Evolutionary conservation across 257 asterid species (phyloP), one percentile per base, ranked within the genome.

Genomic region (Nicotiana obtusifolia): DNA sequence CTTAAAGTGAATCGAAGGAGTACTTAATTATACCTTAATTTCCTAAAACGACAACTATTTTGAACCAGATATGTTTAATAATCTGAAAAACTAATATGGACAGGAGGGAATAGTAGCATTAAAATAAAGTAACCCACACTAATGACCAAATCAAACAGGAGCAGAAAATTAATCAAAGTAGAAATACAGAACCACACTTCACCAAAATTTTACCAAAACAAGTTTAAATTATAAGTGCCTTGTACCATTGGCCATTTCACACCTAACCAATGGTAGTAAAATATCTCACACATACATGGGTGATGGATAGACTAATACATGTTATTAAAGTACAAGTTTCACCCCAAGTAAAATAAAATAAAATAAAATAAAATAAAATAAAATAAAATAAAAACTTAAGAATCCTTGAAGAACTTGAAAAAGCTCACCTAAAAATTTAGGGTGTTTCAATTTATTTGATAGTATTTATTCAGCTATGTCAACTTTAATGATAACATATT

Each of bases 1-100:
- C 2, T 1, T 26, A 26, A 26, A 3, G 0, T 30, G 4, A 0
- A 3, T 0, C 0, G 5, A 30, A 3, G 5, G 5, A 8, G 3
- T 8, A 41, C 2, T 41, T 41, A 41, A 41, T 41, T 9, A 41
- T 41, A 8, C 0, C 13, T 41, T 41, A 3, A 8, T 41, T 41
- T 41, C 9, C 13, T 41, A 0, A 8, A 41, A 41, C 3, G 13
- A 9, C 49, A 41, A 9, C 49, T 41, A 9, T 41, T 41, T 41
- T 41, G 49, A 3, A 41, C 49, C 49, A 41, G 3, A 8, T 41
- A 41, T 41, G 0, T 41, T 41, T 41, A 9, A 1, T 41, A 41
- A 41, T 41, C 3, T 2, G 1, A 3, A 41, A 3, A 41, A 9
- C 1, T 2, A 41, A 9, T 2, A 9, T 41, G 49, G 49, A 41